Percentiles rank a stretch among this genome's conserved stretches.
Evolutionary conservation across 805 yeast genomes (phyloP).

Genomic region (Wickerhamomyces kurtzmanii): DNA sequence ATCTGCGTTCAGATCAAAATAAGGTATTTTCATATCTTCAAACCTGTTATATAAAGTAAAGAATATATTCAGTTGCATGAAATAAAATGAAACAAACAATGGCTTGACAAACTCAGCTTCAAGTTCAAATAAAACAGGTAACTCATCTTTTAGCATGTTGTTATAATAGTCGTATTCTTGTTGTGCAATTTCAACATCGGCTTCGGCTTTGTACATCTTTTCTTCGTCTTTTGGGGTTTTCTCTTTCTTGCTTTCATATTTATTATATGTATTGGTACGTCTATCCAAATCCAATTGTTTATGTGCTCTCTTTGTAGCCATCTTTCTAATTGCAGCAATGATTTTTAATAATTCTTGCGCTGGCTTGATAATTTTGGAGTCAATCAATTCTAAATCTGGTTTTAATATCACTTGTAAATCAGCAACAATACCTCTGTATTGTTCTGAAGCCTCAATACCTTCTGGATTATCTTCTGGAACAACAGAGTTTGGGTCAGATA

Average conservation of each 20-base stretch:
- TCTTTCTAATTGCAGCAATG: conserved; percentile 76
- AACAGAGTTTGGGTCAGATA: conserved; percentile 80
- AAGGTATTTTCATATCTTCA: conserved; percentile 96
- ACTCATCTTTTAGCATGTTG: conserved; percentile 84
- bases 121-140: conserved; percentile 78
- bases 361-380: conserved; percentile 80
- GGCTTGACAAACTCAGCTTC: conserved; percentile 93
- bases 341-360: conserved; percentile 84
- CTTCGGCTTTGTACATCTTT: conserved; percentile 78
- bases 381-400: conserved; percentile 91
- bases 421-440: conserved; percentile 77
- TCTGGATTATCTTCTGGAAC: conserved; percentile 93
- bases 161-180: conserved; percentile 95
- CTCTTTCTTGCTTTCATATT: conserved; percentile 75
- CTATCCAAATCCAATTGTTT: conserved; percentile 93
- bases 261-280: conserved; percentile 57
- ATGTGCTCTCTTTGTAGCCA: conserved; percentile 93
- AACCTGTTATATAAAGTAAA: conserved; percentile 84
- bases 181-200: conserved; percentile 81
- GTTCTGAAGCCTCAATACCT: conserved; percentile 91
- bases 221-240: conserved; percentile 86
- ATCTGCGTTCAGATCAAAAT: conserved; percentile 80
- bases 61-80: conserved; percentile 95
- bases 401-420: conserved; percentile 79
- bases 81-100: conserved; percentile 86